Conservation (phyloP, 176 grass and related monocot species). For the Miscanthus lutarioriparius region DNA sequence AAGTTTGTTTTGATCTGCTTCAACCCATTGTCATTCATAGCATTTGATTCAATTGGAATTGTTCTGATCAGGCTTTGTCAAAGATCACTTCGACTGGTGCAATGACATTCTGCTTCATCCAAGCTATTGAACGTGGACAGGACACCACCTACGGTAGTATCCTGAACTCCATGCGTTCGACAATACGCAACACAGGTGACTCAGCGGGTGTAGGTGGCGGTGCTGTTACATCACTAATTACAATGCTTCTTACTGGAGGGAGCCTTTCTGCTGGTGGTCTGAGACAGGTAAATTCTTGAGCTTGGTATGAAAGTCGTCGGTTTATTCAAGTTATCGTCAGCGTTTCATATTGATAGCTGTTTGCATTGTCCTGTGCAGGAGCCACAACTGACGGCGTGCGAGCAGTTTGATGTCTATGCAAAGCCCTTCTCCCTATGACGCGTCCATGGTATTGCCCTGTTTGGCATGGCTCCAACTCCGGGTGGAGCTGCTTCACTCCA, state of each 20-base stretch:
- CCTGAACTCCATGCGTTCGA: constrained; percentile 74
- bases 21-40: neutral
- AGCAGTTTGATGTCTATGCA: constrained; percentile 73
- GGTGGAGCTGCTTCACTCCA: too few relatives aligned
- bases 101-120: constrained; percentile 98
- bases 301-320: neutral
- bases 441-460: neutral
- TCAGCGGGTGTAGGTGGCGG: constrained; percentile 52
- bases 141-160: constrained; percentile 89
- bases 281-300: constrained; percentile 65
- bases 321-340: neutral
- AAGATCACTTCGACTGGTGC: constrained; percentile 93
- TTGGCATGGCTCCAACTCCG: too few relatives aligned
- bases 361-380: constrained; percentile 51
- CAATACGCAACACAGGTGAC: constrained; percentile 70
- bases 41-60: constrained; percentile 31
- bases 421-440: constrained; percentile 90
- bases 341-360: constrained; percentile 25
- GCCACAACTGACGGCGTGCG: constrained; percentile 72
- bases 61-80: constrained; percentile 71
- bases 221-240: constrained; percentile 63
- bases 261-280: constrained; percentile 55
- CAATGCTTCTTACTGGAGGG: constrained; percentile 83
- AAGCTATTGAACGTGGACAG: constrained; percentile 83
- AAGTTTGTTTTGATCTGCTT: constrained; percentile 1